A percentile compares a stretch with the other conserved stretches of the same genome.
These are phyloP conservation scores for Tricholoma bakamatsutake DNA, from an alignment of 768 basidiomycete genomes.

Conservation along the genomic window DNA sequence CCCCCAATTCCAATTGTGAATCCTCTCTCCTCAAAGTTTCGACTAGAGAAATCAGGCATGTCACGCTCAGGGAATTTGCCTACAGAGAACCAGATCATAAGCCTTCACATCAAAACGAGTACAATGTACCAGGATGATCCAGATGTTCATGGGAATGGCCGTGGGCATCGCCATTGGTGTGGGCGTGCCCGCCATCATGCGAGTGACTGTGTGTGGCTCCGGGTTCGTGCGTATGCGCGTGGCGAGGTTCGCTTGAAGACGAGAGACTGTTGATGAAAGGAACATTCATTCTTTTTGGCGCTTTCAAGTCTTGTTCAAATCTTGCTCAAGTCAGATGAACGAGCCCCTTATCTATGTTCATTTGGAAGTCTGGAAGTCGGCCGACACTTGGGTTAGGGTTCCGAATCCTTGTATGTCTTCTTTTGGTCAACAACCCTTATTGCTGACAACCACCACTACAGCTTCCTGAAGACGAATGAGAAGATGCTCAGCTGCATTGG, in stretches of 20 bases:
- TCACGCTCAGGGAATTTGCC: conserved; percentile 93
- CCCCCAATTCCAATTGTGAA: conserved; percentile 99
- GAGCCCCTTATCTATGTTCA: background rate
- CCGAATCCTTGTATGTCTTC: background rate
- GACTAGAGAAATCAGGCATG: conserved; percentile 75
- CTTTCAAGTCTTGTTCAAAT: too few relatives aligned
- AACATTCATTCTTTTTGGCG: conserved; percentile 43
- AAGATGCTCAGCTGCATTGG: conserved; percentile 29
- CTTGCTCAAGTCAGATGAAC: too few relatives aligned
- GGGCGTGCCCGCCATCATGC: conserved; percentile 77
- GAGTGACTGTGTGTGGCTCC: conserved; percentile 33
- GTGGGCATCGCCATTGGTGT: conserved; percentile 77
- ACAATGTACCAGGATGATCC: conserved; percentile 70
- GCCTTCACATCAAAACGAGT: background rate
- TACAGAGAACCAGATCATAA: conserved; percentile 22
- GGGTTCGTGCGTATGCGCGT: conserved; percentile 49
- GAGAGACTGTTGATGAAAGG: conserved; percentile 71
- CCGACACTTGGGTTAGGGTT: background rate
- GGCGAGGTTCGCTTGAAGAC: conserved; percentile 21
- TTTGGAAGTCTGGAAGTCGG: background rate
- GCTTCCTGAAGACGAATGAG: conserved; percentile 26
- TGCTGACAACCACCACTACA: background rate
- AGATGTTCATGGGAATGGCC: conserved; percentile 94
- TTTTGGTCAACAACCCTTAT: background rate
- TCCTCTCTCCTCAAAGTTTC: conserved; percentile 89